Evolutionary conservation across 2,329 filamentous ascomycete species (phyloP).

Genomic region (Paecilomyces dactylethromorphus): DNA sequence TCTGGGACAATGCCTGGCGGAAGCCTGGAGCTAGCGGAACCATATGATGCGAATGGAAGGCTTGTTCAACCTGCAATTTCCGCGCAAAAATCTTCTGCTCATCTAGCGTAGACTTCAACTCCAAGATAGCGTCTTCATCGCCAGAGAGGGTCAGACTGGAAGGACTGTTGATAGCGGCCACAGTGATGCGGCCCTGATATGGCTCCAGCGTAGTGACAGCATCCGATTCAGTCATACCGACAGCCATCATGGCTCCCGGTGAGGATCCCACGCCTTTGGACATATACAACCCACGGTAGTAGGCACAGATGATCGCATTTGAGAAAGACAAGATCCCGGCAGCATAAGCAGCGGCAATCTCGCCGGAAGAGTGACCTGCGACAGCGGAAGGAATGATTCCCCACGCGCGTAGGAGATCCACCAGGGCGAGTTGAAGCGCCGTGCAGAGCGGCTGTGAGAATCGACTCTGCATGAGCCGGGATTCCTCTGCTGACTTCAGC

Average conservation of each 20-base stretch:
- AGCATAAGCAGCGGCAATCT: conserved; percentile 12
- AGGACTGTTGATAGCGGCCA: conserved; percentile 11
- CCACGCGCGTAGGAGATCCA: conserved; percentile 2
- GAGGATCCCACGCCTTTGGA: neutral
- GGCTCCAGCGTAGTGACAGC: neutral
- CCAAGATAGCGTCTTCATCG: conserved; percentile 1
- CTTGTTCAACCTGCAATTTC: conserved; percentile 6
- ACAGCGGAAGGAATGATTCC: conserved; percentile 5
- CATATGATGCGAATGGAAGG: conserved; percentile 12
- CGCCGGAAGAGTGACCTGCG: conserved; percentile 11
- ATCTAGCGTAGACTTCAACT: neutral
- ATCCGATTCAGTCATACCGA: conserved; percentile 2
- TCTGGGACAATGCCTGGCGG: neutral
- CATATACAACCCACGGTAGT: conserved; percentile 23
- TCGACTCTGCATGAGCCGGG: neutral
- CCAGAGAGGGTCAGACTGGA: conserved; percentile 10
- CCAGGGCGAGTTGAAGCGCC: conserved; percentile 9
- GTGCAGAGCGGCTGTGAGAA: conserved; percentile 9
- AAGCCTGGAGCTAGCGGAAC: neutral
- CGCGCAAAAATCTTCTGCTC: conserved; percentile 1
- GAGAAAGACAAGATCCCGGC: conserved; percentile 20
- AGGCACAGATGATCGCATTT: conserved; percentile 40
- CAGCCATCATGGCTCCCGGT: conserved; percentile 7
- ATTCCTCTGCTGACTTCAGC: neutral
- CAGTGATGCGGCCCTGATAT: neutral